phyloP scores from a whole-genome alignment of 2,329 filamentous ascomycete genomes.

The Ophiostoma australiae region DNA sequence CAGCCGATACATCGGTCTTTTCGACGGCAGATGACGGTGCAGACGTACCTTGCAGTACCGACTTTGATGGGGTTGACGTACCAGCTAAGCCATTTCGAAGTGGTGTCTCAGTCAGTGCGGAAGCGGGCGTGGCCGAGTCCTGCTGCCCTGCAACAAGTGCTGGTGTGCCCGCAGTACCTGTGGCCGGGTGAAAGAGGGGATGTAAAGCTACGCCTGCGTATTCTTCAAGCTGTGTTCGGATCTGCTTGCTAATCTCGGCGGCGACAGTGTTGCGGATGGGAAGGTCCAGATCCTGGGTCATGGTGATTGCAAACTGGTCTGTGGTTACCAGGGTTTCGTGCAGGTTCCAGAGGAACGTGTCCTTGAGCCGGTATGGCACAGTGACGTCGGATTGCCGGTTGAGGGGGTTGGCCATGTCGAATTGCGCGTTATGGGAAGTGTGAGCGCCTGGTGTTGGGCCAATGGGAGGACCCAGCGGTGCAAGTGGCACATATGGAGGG shows the following conservation, averaged over 20 bases:
- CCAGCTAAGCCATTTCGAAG: conserved; percentile 34
- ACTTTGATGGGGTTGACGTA: background rate
- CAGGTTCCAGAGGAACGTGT: conserved; percentile 96
- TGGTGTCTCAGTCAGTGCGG: conserved; percentile 41
- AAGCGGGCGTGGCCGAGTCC: background rate
- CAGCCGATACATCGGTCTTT: conserved; percentile 57
- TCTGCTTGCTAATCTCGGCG: conserved; percentile 83
- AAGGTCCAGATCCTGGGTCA: conserved; percentile 90
- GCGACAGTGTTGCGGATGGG: conserved; percentile 67
- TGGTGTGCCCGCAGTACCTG: background rate
- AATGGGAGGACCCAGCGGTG: conserved; percentile 27
- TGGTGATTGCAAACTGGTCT: conserved; percentile 85
- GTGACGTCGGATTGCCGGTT: conserved; percentile 76
- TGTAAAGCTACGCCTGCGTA: conserved; percentile 92
- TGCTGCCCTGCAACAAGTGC: background rate
- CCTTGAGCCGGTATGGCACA: conserved; percentile 80
- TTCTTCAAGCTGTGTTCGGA: conserved; percentile 90
- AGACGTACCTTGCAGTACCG: background rate
- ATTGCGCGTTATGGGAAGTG: conserved; percentile 57
- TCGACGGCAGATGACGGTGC: background rate
- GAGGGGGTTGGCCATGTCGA: conserved; percentile 69
- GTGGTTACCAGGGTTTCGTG: conserved; percentile 92
- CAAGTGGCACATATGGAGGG: conserved; percentile 63
- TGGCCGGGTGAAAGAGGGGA: conserved; percentile 70
- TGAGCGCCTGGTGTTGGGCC: conserved; percentile 41